Base-by-base conservation (phyloP, 208 protist species). In the Leishmania gerbilli region DNA sequence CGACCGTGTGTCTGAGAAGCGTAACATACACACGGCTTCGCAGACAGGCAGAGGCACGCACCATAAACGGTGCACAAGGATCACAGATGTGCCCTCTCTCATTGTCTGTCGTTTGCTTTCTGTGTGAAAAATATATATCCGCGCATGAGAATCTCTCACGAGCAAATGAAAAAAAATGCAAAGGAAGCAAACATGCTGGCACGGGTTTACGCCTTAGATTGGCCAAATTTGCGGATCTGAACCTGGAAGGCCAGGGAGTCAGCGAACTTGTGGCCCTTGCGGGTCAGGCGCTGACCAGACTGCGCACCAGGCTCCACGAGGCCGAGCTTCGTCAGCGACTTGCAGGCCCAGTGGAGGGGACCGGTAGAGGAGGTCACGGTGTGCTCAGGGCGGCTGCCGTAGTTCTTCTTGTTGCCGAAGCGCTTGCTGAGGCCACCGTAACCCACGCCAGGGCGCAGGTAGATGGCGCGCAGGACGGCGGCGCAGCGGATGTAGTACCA, bases 401-500 rank as follows among this genome's bases (percentile, higher is more conserved):
- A 86, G 88, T 96, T 95, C 89, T 97, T 97, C 89, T 94, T 95
- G 88, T 89, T 97, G 83, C 95, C 93, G 89, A 99, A 99, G 80
- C 93, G 93, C 89, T 97, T 97, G 92, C 91, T 97, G 62, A 99
- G 94, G 55, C 90, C 91, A 71, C 93, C 98, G 84, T 99, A 98
- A 87, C 99, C 98, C 42, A 95, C 92, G 79, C 97, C 97, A 60
- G 95, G 94, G 88, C 97, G 96, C 51, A 99, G 80, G 93, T 99
- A 99, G 80, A 99, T 90, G 83, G 97, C 96, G 90, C 99, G 98
- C 77, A 99, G 98, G 47, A 99, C 94, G 72, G 98, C 95, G 75
- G 99, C 99, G 83, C 91, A 95, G 83, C 98, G 98, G 89, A 99
- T 93, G 95, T 99, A 99, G 91, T 98, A 99, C 99, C 99, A 99